Evolutionary conservation across 352 stramenopile genomes (phyloP).

Genomic region (Pythium phragmiticola): DNA sequence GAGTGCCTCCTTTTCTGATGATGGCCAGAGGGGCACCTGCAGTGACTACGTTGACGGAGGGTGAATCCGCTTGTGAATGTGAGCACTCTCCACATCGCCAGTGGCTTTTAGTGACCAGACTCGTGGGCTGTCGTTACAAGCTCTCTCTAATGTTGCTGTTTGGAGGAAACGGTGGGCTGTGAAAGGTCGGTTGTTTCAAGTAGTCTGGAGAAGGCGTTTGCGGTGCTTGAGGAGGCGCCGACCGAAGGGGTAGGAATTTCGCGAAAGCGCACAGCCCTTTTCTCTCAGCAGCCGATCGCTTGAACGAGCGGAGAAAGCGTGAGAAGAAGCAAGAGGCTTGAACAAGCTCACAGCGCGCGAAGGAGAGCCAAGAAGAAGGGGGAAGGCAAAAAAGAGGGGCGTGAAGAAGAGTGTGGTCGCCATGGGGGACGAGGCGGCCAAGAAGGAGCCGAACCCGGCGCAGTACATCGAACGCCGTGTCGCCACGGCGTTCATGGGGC

Average conservation of each 20-base stretch:
- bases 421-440: conserved; percentile 58
- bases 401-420: neutral
- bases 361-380: neutral
- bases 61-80: no score
- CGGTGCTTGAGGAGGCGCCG: conserved; percentile 4
- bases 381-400: neutral
- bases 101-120: no score
- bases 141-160: no score
- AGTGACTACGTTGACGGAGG: no score
- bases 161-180: neutral
- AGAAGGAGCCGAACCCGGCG: conserved; percentile 72
- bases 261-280: neutral
- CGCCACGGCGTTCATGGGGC: conserved; percentile 55
- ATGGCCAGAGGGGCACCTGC: no score
- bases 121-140: no score
- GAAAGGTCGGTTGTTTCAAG: conserved; percentile 26
- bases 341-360: conserved; percentile 1
- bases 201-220: neutral
- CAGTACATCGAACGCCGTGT: conserved; percentile 87
- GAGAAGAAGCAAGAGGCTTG: conserved; percentile 1
- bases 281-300: conserved; percentile 4
- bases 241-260: neutral
- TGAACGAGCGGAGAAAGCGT: conserved; percentile 15
- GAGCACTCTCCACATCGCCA: no score
- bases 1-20: no score